Evolutionary conservation across 768 basidiomycete species (phyloP), one percentile per base, ranked within the genome.

Genomic region (Kwoniella heveanensis): DNA sequence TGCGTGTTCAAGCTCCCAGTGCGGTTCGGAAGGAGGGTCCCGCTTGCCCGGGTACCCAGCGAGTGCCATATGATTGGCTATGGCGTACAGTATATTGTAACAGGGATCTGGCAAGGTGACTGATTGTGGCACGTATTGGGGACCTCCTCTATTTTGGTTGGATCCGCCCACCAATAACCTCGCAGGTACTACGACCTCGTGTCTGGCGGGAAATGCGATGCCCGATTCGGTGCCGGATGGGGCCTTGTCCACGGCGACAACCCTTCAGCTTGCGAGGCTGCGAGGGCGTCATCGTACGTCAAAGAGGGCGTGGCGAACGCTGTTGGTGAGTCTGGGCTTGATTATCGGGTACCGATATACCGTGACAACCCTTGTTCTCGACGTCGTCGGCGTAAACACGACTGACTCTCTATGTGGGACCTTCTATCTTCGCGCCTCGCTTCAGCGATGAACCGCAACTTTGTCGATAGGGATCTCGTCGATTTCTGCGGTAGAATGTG

Each of bases 401-500:
- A n/a, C n/a, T n/a, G n/a, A n/a, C n/a, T n/a, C n/a, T n/a, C n/a
- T n/a, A n/a, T n/a, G n/a, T n/a, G n/a, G n/a, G n/a, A n/a, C n/a
- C n/a, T n/a, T n/a, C n/a, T n/a, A n/a, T n/a, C n/a, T n/a, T n/a
- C n/a, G n/a, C n/a, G n/a, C n/a, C n/a, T n/a, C 58, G 19, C 2
- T 56, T 1, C 32, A 66, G 64, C 64, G 2, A 26, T 66, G 29
- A 61, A 66, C 39, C 13, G 26, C 9, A 36, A 25, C 3, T 21
- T 60, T n/a, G 26, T 60, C 8, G 48, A 61, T 26, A 30, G n/a
- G 17, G 59, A 61, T 52, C 39, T 51, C 24, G 22, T 26, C 13
- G 37, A 60, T 32, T 66, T 59, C 59, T 66, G 64, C 27, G 64
- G 64, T 17, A 55, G 58, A 57, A 52, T 61, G 64, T 65, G 26